These are phyloP conservation scores for Phytophthora agathidicida DNA, from an alignment of 352 stramenopile species.

Conservation along the genomic window DNA sequence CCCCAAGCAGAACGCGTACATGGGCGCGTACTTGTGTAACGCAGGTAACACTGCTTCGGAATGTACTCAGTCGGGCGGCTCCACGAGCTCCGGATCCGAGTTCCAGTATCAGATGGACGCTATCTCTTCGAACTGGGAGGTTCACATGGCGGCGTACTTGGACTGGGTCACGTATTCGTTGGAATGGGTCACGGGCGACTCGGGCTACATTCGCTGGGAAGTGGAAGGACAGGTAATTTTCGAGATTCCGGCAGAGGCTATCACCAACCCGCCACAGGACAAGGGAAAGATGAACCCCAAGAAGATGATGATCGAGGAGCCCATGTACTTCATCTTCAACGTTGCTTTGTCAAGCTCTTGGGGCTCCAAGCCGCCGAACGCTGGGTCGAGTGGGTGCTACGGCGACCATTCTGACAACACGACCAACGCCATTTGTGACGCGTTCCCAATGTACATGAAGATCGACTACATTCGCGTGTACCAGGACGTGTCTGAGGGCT, in stretches of 20 bases:
- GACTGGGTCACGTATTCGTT: slow-evolving; percentile 70
- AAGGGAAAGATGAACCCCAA: slow-evolving; percentile 57
- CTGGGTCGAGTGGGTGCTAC: slow-evolving; percentile 33
- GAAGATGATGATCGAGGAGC: slow-evolving; percentile 91
- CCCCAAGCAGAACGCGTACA: slow-evolving; percentile 57
- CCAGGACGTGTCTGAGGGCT: slow-evolving; percentile 36
- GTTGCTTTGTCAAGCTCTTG: slow-evolving; percentile 88
- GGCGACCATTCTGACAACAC: slow-evolving; percentile 30
- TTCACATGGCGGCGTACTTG: slow-evolving; percentile 78
- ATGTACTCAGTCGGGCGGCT: slow-evolving; percentile 33
- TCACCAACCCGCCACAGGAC: slow-evolving; percentile 62
- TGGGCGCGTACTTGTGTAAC: slow-evolving; percentile 52
- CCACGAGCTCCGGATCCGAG: slow-evolving; percentile 24
- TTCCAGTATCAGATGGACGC: slow-evolving; percentile 90
- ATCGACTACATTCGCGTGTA: slow-evolving; percentile 76
- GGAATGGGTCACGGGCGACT: slow-evolving; percentile 56
- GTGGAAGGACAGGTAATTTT: slow-evolving; percentile 88
- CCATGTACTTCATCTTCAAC: slow-evolving; percentile 93
- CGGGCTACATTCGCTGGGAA: slow-evolving; percentile 62
- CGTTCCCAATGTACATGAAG: slow-evolving; percentile 73
- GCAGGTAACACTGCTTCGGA: slow-evolving; percentile 40
- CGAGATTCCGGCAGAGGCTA: slow-evolving; percentile 70
- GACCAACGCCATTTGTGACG: slow-evolving; percentile 57
- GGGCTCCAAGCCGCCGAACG: slow-evolving; percentile 56
- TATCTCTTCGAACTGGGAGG: slow-evolving; percentile 87